Evolutionary conservation across 108 stramenopile species (phyloP), one percentile per base, ranked within the genome.

Genomic region (Craspedostauros australis): DNA sequence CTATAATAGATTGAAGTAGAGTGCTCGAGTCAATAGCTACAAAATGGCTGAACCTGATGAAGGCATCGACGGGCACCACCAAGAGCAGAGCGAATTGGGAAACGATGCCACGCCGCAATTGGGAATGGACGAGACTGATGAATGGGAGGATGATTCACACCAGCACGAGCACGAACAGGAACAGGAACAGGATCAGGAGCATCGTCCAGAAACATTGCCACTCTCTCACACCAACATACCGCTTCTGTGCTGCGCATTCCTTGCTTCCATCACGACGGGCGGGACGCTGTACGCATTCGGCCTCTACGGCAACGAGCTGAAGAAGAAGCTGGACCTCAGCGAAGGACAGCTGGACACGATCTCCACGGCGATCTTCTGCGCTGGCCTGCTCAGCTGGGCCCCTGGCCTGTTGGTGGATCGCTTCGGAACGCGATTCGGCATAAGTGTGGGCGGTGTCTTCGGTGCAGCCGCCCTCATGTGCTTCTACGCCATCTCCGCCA

Each of bases 251-350:
- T 74, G 73, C 38, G 75, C 77, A 30, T 66, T 87, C 50, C 34
- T 83, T 23, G 83, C 89, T 20, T 68, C 79, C 14, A 43, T 82
- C 8, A 87, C 85, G 29, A 87, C 86, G 4, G 89, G 89, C 18
- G 89, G 81, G 9, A 85, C 85, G 4, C 77, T 83, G 31, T 91
- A 91, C 58, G 80, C 89, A 32, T 91, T 91, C 60, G 86, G 85
- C 30, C 67, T 91, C 57, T 91, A 91, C 60, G 76, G 73, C 16
- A 62, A 61, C 37, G 80, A 75, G 14, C 64, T 91, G 33, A 84
- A 91, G 58, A 54, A 68, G 37, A 78, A 64, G 7, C 50, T 91
- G 30, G 68, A 78, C 39, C 62, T 91, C 9, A 58, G 73, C 0
- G 83, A 87, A 67, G 56, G 62, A 12, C 81, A 91, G 52, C 49